Evolutionary conservation across 2,329 filamentous ascomycete genomes (phyloP).

Genomic region (Pezicula carpinea): DNA sequence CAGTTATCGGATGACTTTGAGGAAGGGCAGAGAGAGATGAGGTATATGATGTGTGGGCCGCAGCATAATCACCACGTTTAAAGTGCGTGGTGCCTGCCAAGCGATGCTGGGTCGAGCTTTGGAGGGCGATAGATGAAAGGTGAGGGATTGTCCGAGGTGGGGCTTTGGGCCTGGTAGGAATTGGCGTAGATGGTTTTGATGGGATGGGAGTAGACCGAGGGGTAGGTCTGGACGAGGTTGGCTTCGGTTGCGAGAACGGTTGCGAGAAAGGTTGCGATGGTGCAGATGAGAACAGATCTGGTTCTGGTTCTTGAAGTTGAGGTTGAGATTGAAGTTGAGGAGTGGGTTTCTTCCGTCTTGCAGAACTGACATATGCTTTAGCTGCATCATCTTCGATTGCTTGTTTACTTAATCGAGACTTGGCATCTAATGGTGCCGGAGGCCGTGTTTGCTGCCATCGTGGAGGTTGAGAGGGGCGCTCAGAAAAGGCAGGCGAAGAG

Average conservation of each 20-base stretch:
- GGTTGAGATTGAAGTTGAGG: conserved; percentile 21
- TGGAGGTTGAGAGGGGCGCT: conserved; percentile 43
- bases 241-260: conserved; percentile 28
- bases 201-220: conserved; percentile 34
- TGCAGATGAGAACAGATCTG: conserved; percentile 52
- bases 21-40: conserved; percentile 73
- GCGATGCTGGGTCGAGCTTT: conserved; percentile 73
- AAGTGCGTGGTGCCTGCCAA: conserved; percentile 82
- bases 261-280: conserved; percentile 18
- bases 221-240: conserved; percentile 26
- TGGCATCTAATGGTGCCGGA: conserved; percentile 42
- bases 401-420: conserved; percentile 64
- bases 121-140: conserved; percentile 64
- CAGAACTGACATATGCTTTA: conserved; percentile 83
- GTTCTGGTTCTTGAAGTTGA: conserved; percentile 39
- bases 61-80: conserved; percentile 87
- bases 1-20: conserved; percentile 72
- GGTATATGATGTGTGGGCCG: conserved; percentile 79
- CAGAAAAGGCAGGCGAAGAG: conserved; percentile 43
- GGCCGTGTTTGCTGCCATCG: conserved; percentile 53
- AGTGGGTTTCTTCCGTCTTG: conserved; percentile 67
- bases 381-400: conserved; percentile 74
- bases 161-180: conserved; percentile 40
- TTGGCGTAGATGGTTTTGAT: conserved; percentile 38
- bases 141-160: conserved; percentile 51